A percentile compares a stretch with the other conserved stretches of the same genome.
phyloP scores from a whole-genome alignment of 257 asterid species.

The Thymus mandschuricus region DNA sequence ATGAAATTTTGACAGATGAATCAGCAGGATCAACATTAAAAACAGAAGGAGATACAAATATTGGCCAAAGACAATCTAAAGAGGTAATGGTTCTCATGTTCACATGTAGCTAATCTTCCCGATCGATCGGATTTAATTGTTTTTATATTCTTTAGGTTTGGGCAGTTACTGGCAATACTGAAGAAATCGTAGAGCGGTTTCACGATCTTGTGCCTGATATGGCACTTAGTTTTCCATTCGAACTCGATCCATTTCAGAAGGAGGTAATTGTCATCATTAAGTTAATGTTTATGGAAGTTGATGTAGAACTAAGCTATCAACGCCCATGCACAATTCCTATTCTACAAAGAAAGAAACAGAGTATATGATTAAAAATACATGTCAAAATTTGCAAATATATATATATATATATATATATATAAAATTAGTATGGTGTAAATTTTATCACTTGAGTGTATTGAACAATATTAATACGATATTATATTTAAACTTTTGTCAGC shows the following conservation, averaged over 20 bases:
- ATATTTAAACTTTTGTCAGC: too few relatives aligned
- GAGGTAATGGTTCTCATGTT: conserved; percentile 49
- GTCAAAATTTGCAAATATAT: too few relatives aligned
- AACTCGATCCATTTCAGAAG: conserved; percentile 94
- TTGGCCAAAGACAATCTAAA: conserved; percentile 51
- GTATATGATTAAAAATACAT: too few relatives aligned
- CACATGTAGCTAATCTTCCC: conserved; percentile 18
- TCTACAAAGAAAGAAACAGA: too few relatives aligned
- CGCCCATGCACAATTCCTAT: too few relatives aligned
- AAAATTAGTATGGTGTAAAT: too few relatives aligned
- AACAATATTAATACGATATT: too few relatives aligned
- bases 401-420: too few relatives aligned
- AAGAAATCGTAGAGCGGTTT: conserved; percentile 69
- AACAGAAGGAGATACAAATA: conserved; percentile 47
- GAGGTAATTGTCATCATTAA: conserved; percentile 59
- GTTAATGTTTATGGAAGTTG: not conserved
- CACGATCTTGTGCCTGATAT: conserved; percentile 91
- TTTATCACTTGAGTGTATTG: too few relatives aligned
- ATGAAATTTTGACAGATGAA: conserved; percentile 73
- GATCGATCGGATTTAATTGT: conserved; percentile 21
- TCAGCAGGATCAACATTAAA: conserved; percentile 44
- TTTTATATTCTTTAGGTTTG: conserved; percentile 57
- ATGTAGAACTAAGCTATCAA: too few relatives aligned
- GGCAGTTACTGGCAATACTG: conserved; percentile 70
- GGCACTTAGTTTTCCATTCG: conserved; percentile 93